phyloP scores from a whole-genome alignment of 2,329 filamentous ascomycete species.

The Calonectria pseudoreteaudii region DNA sequence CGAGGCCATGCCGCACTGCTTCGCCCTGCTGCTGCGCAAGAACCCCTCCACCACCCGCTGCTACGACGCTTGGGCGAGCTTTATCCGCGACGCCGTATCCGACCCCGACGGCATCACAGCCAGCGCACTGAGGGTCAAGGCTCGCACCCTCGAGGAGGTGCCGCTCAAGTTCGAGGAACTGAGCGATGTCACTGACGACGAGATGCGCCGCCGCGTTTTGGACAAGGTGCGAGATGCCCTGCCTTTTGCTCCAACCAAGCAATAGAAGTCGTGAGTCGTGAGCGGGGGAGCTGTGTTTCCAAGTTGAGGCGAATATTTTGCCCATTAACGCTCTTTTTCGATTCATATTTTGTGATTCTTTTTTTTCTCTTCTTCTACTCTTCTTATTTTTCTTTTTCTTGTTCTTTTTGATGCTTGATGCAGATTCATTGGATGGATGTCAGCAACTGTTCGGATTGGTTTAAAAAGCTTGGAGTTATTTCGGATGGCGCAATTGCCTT shows the following conservation, averaged over 20 bases:
- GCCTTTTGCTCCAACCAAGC: constrained; percentile 29
- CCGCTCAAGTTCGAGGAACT: constrained; percentile 57
- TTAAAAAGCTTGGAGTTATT: constrained; percentile 3
- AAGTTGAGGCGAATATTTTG: not conserved
- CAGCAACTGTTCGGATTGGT: not conserved
- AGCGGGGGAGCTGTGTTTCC: not conserved
- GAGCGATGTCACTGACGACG: constrained; percentile 56
- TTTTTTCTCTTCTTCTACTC: not conserved
- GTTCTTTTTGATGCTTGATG: not conserved
- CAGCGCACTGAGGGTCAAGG: constrained; percentile 59
- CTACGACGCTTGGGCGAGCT: constrained; percentile 66
- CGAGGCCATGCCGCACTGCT: constrained; percentile 85
- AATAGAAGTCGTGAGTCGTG: constrained; percentile 45
- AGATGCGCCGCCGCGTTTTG: constrained; percentile 55
- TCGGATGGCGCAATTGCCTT: not conserved
- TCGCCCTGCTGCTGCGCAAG: constrained; percentile 67
- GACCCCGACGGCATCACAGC: constrained; percentile 49
- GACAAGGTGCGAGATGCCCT: constrained; percentile 33
- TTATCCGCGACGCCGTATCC: constrained; percentile 60
- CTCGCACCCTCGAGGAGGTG: constrained; percentile 63
- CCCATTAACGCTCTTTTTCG: not conserved
- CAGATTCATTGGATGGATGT: not conserved
- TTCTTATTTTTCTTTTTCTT: not conserved
- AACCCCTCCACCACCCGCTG: constrained; percentile 62
- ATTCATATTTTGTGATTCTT: not conserved